These are phyloP conservation scores for Talaromyces thailandensis DNA, from an alignment of 495 filamentous ascomycete genomes.

Conservation along the genomic window DNA sequence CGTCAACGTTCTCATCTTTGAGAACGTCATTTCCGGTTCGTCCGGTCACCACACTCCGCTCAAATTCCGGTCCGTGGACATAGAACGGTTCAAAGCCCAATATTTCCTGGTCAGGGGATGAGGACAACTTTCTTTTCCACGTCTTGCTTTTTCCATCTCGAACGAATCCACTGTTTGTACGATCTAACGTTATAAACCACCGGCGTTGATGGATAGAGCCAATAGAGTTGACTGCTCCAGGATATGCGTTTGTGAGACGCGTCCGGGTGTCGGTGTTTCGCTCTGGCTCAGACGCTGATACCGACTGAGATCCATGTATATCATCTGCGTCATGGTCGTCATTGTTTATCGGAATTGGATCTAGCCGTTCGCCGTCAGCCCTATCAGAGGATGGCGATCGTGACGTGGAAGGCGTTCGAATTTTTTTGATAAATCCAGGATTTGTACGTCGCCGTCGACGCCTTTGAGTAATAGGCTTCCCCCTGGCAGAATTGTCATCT, in stretches of 20 bases:
- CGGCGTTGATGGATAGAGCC: conserved; percentile 54
- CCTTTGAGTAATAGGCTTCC: conserved; percentile 21
- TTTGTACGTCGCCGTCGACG: conserved; percentile 15
- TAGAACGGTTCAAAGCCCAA: conserved; percentile 46
- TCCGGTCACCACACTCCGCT: conserved; percentile 56
- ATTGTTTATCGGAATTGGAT: background rate
- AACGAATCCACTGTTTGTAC: conserved; percentile 43
- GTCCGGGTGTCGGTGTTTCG: conserved; percentile 33
- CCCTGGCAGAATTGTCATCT: conserved; percentile 34
- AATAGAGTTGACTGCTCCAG: conserved; percentile 51
- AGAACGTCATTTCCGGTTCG: conserved; percentile 46
- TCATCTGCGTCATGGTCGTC: background rate
- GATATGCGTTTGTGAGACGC: conserved; percentile 54
- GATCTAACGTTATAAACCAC: conserved; percentile 54
- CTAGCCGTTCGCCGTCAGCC: background rate
- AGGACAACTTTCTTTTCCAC: background rate
- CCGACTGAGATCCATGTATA: conserved; percentile 1
- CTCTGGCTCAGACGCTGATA: conserved; percentile 2
- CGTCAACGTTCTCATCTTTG: conserved; percentile 46
- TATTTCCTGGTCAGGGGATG: background rate
- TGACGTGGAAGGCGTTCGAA: conserved; percentile 1
- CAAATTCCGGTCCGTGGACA: conserved; percentile 45
- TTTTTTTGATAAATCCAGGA: background rate
- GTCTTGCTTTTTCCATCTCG: conserved; percentile 10
- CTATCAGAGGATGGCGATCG: background rate